These are phyloP conservation scores for Pterulicium gracile DNA, from an alignment of 1,284 basidiomycete genomes.

Conservation along the genomic window DNA sequence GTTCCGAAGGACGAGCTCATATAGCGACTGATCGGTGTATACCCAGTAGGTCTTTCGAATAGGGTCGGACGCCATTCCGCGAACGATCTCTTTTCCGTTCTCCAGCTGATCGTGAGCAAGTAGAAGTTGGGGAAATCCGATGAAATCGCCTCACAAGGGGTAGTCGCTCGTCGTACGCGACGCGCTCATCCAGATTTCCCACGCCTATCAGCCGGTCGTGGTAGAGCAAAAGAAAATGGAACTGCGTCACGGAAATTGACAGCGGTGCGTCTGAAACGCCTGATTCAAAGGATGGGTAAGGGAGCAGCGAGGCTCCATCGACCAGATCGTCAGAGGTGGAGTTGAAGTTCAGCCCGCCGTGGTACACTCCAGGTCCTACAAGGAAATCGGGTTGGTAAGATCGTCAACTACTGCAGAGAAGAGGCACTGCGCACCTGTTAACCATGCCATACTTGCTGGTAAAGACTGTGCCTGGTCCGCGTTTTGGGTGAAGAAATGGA, in stretches of 20 bases:
- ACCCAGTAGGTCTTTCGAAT: slow-evolving; percentile 91
- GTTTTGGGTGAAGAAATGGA: slow-evolving; percentile 67
- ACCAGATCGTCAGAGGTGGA: slow-evolving; percentile 65
- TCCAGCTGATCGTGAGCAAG: slow-evolving; percentile 19
- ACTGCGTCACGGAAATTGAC: slow-evolving; percentile 82
- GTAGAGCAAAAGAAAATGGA: slow-evolving; percentile 88
- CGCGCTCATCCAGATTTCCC: slow-evolving; percentile 71
- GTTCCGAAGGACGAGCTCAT: slow-evolving; percentile 79
- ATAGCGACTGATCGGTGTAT: slow-evolving; percentile 83
- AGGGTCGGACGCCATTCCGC: slow-evolving; percentile 73
- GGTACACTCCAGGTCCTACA: slow-evolving; percentile 75
- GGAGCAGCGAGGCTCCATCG: slow-evolving; percentile 62
- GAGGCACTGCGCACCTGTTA: slow-evolving; percentile 52
- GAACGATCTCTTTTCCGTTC: slow-evolving; percentile 65
- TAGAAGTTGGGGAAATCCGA: slow-evolving; percentile 4
- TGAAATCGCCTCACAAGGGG: slow-evolving; percentile 50
- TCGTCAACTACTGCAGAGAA: slow-evolving; percentile 1
- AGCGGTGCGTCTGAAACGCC: slow-evolving; percentile 37
- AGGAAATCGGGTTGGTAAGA: too few species aligned
- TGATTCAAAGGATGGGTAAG: slow-evolving; percentile 37
- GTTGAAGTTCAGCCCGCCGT: slow-evolving; percentile 65
- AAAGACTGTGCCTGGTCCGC: slow-evolving; percentile 57
- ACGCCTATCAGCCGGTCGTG: slow-evolving; percentile 71
- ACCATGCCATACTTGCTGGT: slow-evolving; percentile 75
- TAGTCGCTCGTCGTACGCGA: slow-evolving; percentile 77